A percentile compares a stretch with the other conserved stretches of the same genome.
Evolutionary conservation across 495 filamentous ascomycete species (phyloP).

Genomic region (Aspergillus coremiiformis): DNA sequence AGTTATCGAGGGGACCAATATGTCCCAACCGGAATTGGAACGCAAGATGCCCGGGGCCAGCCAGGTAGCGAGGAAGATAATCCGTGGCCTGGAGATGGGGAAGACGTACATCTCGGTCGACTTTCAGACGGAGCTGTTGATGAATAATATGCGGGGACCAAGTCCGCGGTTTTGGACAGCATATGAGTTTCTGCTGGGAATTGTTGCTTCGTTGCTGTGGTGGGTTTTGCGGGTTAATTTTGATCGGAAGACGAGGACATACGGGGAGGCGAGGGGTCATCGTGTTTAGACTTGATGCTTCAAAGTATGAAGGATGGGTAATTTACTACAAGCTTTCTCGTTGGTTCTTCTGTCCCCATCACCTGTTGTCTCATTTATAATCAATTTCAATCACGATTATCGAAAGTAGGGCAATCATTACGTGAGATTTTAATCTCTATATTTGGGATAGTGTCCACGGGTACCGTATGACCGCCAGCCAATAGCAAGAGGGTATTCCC

Average conservation of each 20-base stretch:
- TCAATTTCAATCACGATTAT: too few species aligned
- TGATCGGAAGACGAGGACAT: constrained; percentile 10
- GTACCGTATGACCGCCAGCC: too few species aligned
- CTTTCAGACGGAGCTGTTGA: constrained; percentile 9
- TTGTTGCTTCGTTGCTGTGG: constrained; percentile 11
- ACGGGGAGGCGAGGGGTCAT: constrained; percentile 1
- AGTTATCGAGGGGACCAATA: constrained; percentile 23
- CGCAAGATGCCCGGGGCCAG: not conserved
- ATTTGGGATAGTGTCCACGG: too few species aligned
- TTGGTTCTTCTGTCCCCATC: too few species aligned
- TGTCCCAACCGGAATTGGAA: not conserved
- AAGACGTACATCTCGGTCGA: constrained; percentile 14
- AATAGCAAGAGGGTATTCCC: not conserved
- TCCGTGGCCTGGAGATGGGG: constrained; percentile 8
- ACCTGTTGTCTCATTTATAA: not conserved
- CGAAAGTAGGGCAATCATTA: too few species aligned
- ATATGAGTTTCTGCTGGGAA: constrained; percentile 13
- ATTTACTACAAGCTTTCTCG: too few species aligned
- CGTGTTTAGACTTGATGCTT: not conserved
- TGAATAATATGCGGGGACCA: constrained; percentile 25
- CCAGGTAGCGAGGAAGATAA: constrained; percentile 3
- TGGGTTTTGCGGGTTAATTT: constrained; percentile 4
- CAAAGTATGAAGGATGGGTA: too few species aligned
- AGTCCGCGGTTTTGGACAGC: constrained; percentile 16
- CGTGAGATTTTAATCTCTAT: too few species aligned